Evolutionary conservation across 495 filamentous ascomycete species (phyloP), one percentile per base, ranked within the genome.

Genomic region (Aspergillus asperescens): DNA sequence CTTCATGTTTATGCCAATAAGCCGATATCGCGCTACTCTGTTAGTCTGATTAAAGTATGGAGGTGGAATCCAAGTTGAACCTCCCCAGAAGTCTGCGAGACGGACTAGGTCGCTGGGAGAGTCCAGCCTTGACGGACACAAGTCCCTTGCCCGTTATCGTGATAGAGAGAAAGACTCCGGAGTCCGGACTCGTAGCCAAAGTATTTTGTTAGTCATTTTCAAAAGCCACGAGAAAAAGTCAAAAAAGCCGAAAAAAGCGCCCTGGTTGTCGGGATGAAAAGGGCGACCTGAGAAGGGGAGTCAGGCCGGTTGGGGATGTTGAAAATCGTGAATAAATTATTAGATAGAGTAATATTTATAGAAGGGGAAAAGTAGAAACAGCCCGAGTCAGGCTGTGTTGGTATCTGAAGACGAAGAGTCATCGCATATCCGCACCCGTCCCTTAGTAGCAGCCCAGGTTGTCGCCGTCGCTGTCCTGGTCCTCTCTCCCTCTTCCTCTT

Each of bases 391-490:
- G 44, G 54, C 42, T 51, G 54, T 46, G 44, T 34, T 27, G 29
- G n/a, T n/a, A n/a, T n/a, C 16, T 41, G 44, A 53, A 16, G 18
- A 34, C 29, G 44, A 35, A 54, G 56, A 58, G 56, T 58, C 56
- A 58, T 58, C 56, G 27, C 15, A 25, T 40, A 50, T 54, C 50
- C 56, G 50, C 56, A 40, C 45, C 56, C 56, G 55, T 51, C 53
- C 13, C 16, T 20, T 22, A 9, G 23, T 44, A 24, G 23, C 49
- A 25, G 48, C 35, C 18, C 15, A 9, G 18, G 1, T 15, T 48
- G n/a, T n/a, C n/a, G n/a, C n/a, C n/a, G n/a, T n/a, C n/a, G 10
- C 29, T 39, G 25, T 19, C 27, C 44, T 29, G 19, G 22, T 42
- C 19, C 25, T 46, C 45, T 38, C 23, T 50, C 39, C 37, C 28